Evolutionary conservation across 2,329 filamentous ascomycete species (phyloP).

Genomic region (Exophiala aquamarina): DNA sequence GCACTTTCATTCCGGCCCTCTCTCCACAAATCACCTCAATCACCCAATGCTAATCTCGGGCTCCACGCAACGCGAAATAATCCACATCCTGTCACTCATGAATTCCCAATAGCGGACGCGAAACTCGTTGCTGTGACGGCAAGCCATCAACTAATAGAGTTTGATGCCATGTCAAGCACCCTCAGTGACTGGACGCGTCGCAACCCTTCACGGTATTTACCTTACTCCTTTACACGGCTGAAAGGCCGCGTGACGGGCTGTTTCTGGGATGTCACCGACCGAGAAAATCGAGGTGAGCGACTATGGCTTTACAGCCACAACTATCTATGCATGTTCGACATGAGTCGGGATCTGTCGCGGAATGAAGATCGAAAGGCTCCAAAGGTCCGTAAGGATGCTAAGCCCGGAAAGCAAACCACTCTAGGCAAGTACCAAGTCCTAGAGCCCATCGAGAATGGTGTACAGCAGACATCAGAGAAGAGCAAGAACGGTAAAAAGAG

Average conservation of each 20-base stretch:
- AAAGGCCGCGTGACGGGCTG: slow-evolving; percentile 70
- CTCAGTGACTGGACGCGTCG: slow-evolving; percentile 83
- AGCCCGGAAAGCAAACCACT: slow-evolving; percentile 14
- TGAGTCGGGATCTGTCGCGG: slow-evolving; percentile 65
- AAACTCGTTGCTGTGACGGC: slow-evolving; percentile 62
- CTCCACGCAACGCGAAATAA: slow-evolving; percentile 52
- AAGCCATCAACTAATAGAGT: slow-evolving; percentile 69
- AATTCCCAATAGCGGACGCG: slow-evolving; percentile 54
- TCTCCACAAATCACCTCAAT: slow-evolving; percentile 25
- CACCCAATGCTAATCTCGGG: slow-evolving; percentile 39
- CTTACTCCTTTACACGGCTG: slow-evolving; percentile 69
- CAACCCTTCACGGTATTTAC: slow-evolving; percentile 75
- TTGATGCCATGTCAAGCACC: slow-evolving; percentile 74
- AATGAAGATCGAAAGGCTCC: neutral
- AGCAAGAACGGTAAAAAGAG: slow-evolving; percentile 21
- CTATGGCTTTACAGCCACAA: slow-evolving; percentile 84
- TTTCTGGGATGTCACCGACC: slow-evolving; percentile 59
- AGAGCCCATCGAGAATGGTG: slow-evolving; percentile 12
- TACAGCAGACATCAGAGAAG: neutral
- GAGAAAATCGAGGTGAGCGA: slow-evolving; percentile 49
- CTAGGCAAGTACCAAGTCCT: slow-evolving; percentile 29
- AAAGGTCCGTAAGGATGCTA: neutral
- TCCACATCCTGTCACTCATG: slow-evolving; percentile 56
- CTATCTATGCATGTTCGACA: slow-evolving; percentile 91
- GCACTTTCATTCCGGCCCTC: slow-evolving; percentile 66